These are phyloP conservation scores for Ogataea methylovora DNA, from an alignment of 805 yeast genomes.

Conservation along the genomic window DNA sequence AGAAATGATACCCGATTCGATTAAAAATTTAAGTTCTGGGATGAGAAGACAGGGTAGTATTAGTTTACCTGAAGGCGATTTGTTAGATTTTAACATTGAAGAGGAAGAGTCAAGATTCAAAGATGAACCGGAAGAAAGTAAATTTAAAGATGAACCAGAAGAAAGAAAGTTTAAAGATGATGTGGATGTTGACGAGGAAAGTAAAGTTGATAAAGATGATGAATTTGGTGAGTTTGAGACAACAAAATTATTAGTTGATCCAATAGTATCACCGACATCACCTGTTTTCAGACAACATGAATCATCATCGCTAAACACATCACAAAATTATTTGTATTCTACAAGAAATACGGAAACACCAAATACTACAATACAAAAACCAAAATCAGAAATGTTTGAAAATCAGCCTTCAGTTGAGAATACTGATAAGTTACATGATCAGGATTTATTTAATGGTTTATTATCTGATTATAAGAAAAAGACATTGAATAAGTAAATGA, in stretches of 20 bases:
- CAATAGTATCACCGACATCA: neutral
- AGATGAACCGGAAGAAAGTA: too few species aligned
- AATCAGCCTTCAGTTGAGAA: too few species aligned
- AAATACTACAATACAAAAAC: neutral
- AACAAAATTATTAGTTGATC: neutral
- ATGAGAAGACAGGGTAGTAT: too few species aligned
- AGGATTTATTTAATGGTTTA: conserved; percentile 8
- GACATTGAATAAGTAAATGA: neutral
- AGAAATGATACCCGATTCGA: too few species aligned
- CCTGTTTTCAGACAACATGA: neutral
- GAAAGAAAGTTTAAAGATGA: too few species aligned
- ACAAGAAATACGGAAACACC: neutral
- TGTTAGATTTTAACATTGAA: too few species aligned
- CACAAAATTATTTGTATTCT: neutral
- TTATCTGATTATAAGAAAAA: conserved; percentile 7
- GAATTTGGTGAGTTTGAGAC: conserved; percentile 17
- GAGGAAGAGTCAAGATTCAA: too few species aligned
- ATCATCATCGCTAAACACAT: neutral
- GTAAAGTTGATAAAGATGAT: conserved; percentile 10
- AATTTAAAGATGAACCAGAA: too few species aligned
- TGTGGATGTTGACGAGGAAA: neutral
- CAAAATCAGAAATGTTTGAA: too few species aligned
- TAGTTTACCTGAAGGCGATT: too few species aligned
- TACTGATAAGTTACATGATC: neutral
- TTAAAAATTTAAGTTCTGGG: too few species aligned